Conservation (phyloP, 768 basidiomycete species). For the Mycena vitilis region DNA sequence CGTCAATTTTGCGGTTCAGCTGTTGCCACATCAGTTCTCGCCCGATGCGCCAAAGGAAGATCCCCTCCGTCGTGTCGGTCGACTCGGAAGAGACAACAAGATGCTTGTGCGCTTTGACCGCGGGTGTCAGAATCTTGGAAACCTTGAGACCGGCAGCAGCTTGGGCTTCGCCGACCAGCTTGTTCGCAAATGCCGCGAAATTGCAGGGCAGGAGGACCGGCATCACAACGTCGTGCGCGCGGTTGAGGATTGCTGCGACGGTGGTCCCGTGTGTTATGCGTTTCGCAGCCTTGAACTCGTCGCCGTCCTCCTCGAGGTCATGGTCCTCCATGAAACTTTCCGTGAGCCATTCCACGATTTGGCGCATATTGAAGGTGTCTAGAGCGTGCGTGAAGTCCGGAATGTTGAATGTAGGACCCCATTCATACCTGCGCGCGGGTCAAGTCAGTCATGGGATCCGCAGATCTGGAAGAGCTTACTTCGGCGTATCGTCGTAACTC, state of each 20-base stretch:
- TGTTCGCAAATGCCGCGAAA: constrained; percentile 19
- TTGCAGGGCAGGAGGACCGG: constrained; percentile 1
- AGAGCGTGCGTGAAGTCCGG: neutral
- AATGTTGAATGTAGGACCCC: constrained; percentile 15
- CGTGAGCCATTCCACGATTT: neutral
- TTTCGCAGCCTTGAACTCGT: neutral
- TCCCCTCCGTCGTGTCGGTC: neutral
- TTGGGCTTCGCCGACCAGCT: neutral
- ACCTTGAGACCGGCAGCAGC: neutral
- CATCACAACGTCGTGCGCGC: neutral
- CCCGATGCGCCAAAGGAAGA: constrained; percentile 17
- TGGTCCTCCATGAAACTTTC: neutral
- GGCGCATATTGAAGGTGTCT: neutral
- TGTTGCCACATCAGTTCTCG: constrained; percentile 18
- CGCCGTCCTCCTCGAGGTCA: neutral
- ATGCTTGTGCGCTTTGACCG: too few relatives aligned
- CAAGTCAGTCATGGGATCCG: neutral
- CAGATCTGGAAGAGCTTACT: neutral
- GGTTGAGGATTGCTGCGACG: neutral
- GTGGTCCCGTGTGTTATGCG: neutral
- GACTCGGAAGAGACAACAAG: neutral
- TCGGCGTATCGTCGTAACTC: constrained; percentile 14
- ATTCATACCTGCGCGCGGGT: neutral
- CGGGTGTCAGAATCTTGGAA: neutral
- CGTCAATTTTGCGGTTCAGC: constrained; percentile 19